Base-by-base conservation (phyloP, 2,329 filamentous ascomycete genomes). In the Stachybotrys chartarum region DNA sequence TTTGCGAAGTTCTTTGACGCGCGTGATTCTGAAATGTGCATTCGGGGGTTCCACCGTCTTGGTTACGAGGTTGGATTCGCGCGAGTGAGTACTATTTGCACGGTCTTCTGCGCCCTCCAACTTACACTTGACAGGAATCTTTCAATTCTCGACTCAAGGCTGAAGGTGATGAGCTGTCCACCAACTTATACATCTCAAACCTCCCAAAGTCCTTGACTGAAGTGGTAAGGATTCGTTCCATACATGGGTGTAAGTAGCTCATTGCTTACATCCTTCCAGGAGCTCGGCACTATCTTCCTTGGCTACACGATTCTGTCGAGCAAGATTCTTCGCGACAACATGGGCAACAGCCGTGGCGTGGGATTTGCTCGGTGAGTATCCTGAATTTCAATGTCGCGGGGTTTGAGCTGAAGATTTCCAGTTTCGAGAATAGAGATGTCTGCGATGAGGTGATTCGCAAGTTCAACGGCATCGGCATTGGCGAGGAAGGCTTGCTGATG, bases 101-200 rank as follows among this genome's bases (percentile, higher is more conserved):
- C 53, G 50, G 46, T 51, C 54, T 30, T 55, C n/a, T 49, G n/a
- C 51, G 16, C 49, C 39, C 50, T 7, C 17, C 54, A 39, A 55
- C 63, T 73, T 53, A 72, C 59, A 63, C 59, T 57, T 32, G 11
- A 12, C 56, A 95, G 88, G 94, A 97, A 78, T 97, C 93, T 18
- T 97, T 97, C 76, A 99, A 99, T 73, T 92, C 92, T 62, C 91
- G 95, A 64, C 88, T 99, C 65, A 97, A 99, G 80, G 93, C 94
- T 50, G 90, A 97, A 67, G 88, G 92, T 55, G 93, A 99, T 66
- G 89, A 88, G 53, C 68, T 74, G 47, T 97, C 95, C 50, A 97
- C 94, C 61, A 99, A 99, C 70, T 83, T 99, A 60, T 99, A 99
- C 73, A 92, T 97, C 59, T 99, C 95, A 31, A 99, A 97, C 73